A percentile compares a stretch with the other conserved stretches of the same genome.
Evolutionary conservation across 129 eudicot genomes (phyloP).

Genomic region (Oenanthe sinensis): DNA sequence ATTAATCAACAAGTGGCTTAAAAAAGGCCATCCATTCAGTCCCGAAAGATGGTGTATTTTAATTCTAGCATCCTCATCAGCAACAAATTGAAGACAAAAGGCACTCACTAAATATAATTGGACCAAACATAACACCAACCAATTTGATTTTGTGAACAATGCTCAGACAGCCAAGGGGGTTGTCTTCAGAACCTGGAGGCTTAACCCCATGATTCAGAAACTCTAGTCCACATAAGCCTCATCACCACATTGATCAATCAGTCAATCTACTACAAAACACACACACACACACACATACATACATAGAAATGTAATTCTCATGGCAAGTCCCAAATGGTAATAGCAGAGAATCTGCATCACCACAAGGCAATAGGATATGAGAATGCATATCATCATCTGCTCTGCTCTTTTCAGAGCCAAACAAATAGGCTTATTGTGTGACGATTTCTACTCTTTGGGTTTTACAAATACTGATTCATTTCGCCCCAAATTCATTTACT

Average conservation of each 20-base stretch:
- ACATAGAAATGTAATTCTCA: not conserved
- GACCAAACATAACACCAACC: too few species aligned
- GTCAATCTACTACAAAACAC: not conserved
- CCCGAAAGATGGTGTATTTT: conserved; percentile 55
- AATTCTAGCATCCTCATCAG: conserved; percentile 45
- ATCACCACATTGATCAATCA: not conserved
- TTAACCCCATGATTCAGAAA: not conserved
- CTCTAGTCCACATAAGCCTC: conserved; percentile 5
- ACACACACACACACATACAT: too few species aligned
- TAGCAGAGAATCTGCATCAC: too few species aligned
- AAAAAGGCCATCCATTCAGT: conserved; percentile 24
- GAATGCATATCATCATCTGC: not conserved
- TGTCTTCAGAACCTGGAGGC: not conserved
- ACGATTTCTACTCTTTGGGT: not conserved
- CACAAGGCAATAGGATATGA: conserved; percentile 47
- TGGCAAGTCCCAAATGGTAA: too few species aligned
- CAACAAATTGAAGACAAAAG: too few species aligned
- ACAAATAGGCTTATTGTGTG: not conserved
- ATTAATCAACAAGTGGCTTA: conserved; percentile 28
- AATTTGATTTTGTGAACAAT: too few species aligned
- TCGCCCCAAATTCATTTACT: not conserved
- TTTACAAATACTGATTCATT: not conserved
- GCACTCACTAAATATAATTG: too few species aligned
- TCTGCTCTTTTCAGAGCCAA: not conserved
- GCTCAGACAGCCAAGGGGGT: conserved; percentile 4